Conservation (phyloP, 495 filamentous ascomycete genomes). For the Podospora appendiculata region DNA sequence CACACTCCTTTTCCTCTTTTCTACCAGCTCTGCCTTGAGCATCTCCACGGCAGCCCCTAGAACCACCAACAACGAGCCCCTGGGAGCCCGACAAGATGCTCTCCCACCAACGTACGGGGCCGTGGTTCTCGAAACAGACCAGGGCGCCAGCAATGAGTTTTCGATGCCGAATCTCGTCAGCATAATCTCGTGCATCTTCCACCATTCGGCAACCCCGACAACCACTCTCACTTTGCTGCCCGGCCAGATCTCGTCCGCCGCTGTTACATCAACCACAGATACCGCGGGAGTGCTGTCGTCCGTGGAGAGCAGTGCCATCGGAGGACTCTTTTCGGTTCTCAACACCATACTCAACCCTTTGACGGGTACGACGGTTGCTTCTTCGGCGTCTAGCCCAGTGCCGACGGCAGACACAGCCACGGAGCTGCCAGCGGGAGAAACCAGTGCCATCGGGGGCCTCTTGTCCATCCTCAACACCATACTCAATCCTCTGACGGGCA, state of each 20-base stretch:
- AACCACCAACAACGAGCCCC: background rate
- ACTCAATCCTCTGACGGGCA: background rate
- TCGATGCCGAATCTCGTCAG: background rate
- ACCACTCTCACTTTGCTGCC: background rate
- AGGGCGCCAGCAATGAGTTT: no score
- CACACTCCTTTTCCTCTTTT: conserved; percentile 1
- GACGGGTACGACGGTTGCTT: background rate
- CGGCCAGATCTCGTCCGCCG: background rate
- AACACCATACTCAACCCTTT: conserved; percentile 1
- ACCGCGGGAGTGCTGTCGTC: background rate
- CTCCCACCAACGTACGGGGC: background rate
- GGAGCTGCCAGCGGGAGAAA: background rate
- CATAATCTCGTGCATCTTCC: conserved; percentile 6
- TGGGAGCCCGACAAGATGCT: background rate
- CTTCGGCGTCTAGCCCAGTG: background rate
- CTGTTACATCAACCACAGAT: background rate
- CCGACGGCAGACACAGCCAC: background rate
- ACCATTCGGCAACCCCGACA: background rate
- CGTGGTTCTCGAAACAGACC: background rate
- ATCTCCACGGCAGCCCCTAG: background rate
- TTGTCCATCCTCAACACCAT: conserved; percentile 3
- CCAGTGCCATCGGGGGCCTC: conserved; percentile 2
- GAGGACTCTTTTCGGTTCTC: conserved; percentile 6
- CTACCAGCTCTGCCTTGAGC: background rate
- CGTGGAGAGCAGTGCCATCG: background rate